phyloP scores from a whole-genome alignment of 495 filamentous ascomycete genomes.

The Sabuloglossum arenarium region DNA sequence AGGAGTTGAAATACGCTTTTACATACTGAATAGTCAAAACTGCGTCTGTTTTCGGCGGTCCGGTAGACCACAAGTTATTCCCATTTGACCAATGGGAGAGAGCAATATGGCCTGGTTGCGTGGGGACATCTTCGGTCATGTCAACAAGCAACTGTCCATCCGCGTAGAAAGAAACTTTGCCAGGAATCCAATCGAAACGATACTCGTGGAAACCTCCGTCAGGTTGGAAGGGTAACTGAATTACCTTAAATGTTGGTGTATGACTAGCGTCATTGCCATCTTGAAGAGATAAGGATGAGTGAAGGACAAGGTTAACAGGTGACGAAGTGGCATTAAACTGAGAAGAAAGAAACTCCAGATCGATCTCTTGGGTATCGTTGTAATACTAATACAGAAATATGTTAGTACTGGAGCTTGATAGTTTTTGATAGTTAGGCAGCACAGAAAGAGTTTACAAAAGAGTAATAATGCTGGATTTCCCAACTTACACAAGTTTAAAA shows the following conservation, averaged over 20 bases:
- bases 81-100: conserved; percentile 67
- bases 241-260: conserved; percentile 30
- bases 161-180: conserved; percentile 39
- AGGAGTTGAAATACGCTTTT: conserved; percentile 63
- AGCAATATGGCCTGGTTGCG: conserved; percentile 36
- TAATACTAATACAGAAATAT: conserved; percentile 29
- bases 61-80: conserved; percentile 41
- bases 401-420: conserved; percentile 3
- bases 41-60: conserved; percentile 40
- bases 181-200: conserved; percentile 50
- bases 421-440: no score
- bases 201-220: conserved; percentile 45
- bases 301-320: conserved; percentile 51
- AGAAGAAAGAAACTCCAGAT: conserved; percentile 50
- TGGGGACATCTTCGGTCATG: conserved; percentile 35
- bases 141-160: conserved; percentile 31
- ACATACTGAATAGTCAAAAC: conserved; percentile 39
- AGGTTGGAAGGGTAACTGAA: conserved; percentile 40
- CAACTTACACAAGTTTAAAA: neutral
- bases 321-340: conserved; percentile 24
- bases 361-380: conserved; percentile 62
- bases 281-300: conserved; percentile 32
- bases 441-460: no score
- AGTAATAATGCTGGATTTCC: no score
- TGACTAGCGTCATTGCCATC: conserved; percentile 33